Conservation (phyloP, 2,329 filamentous ascomycete species). For the Epichloe uncinata region DNA sequence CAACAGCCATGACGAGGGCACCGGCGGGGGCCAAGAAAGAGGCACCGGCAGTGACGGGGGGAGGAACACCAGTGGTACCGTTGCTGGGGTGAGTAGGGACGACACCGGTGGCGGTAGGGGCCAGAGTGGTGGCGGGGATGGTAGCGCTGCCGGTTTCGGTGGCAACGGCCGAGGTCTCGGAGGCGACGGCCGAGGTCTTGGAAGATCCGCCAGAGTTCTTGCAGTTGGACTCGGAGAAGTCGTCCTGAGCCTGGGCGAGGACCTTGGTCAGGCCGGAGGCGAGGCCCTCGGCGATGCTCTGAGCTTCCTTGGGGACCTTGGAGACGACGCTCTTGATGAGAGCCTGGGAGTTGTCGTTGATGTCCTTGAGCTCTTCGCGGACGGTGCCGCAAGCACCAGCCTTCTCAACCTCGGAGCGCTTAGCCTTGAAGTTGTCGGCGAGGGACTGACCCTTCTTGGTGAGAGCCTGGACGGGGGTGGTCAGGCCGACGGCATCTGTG, state of each 20-base stretch:
- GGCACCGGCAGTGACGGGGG: constrained; percentile 9
- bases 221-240: constrained; percentile 18
- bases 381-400: constrained; percentile 16
- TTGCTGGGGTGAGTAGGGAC: constrained; percentile 3
- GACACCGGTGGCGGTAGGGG: not conserved
- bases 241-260: constrained; percentile 11
- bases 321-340: constrained; percentile 17
- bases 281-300: constrained; percentile 15
- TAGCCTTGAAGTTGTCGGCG: constrained; percentile 12
- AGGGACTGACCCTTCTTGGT: constrained; percentile 15
- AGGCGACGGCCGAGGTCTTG: not conserved
- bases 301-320: constrained; percentile 17
- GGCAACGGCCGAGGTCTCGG: not conserved
- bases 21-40: constrained; percentile 8
- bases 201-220: constrained; percentile 10
- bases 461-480: constrained; percentile 10
- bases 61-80: not conserved
- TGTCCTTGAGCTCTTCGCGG: constrained; percentile 11
- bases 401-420: constrained; percentile 15
- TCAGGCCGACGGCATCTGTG: constrained; percentile 9
- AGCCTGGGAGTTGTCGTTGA: constrained; percentile 12
- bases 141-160: constrained; percentile 1
- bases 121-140: not conserved
- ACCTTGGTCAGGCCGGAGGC: constrained; percentile 13
- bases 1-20: constrained; percentile 8